Evolutionary conservation across 371 early-diverging fungal genomes (phyloP).

Genomic region (Sporodiniella umbellata): DNA sequence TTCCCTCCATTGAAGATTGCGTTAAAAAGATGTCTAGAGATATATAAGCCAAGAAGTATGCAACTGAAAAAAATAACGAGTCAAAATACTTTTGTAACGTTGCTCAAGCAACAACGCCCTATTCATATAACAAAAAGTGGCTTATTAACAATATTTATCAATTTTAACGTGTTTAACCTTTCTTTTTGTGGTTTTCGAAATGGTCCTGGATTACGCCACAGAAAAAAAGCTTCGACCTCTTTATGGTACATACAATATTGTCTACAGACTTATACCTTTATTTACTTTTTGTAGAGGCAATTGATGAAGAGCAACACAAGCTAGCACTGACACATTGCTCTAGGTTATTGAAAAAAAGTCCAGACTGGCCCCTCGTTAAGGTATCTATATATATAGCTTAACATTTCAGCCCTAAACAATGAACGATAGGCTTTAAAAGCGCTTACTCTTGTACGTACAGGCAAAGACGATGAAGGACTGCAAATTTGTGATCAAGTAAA

Average conservation of each 20-base stretch:
- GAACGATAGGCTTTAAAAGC: conserved; percentile 77
- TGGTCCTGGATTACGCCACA: conserved; percentile 31
- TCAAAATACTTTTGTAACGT: too few species aligned
- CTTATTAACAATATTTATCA: not conserved
- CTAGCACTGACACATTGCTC: conserved; percentile 62
- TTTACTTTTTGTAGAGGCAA: conserved; percentile 51
- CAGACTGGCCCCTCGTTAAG: conserved; percentile 63
- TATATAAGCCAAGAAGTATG: too few species aligned
- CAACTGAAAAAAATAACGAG: too few species aligned
- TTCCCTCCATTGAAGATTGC: too few species aligned
- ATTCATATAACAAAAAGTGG: not conserved
- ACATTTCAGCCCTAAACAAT: too few species aligned
- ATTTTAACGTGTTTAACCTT: not conserved
- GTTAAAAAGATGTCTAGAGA: too few species aligned
- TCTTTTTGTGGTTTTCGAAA: not conserved
- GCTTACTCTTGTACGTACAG: conserved; percentile 66
- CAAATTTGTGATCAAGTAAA: conserved; percentile 72
- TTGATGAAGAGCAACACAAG: conserved; percentile 72
- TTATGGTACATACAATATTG: conserved; percentile 31
- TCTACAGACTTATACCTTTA: not conserved
- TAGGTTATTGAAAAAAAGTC: conserved; percentile 72
- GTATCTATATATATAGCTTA: too few species aligned
- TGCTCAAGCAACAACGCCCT: not conserved
- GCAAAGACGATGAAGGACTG: conserved; percentile 66
- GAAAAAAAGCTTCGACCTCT: conserved; percentile 48